phyloP scores from a whole-genome alignment of 1,139 yeast species.

The Yamadazyma taylorii region DNA sequence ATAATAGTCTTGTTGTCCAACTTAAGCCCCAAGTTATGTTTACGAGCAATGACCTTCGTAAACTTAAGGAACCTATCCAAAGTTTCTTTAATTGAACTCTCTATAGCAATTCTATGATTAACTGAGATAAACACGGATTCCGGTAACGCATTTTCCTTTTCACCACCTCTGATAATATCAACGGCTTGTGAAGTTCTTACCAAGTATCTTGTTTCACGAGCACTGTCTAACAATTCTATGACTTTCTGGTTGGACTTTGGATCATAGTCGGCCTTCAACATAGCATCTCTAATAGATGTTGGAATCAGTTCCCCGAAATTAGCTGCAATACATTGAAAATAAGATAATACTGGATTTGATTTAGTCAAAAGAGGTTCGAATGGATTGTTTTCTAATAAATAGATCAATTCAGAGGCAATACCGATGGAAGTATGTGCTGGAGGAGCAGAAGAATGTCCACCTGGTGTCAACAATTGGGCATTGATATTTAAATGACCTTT shows the following conservation, averaged over 20 bases:
- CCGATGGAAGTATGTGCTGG: slow-evolving; percentile 51
- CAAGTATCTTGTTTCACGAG: slow-evolving; percentile 23
- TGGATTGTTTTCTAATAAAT: slow-evolving; percentile 38
- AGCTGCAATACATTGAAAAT: slow-evolving; percentile 41
- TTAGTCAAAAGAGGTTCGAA: slow-evolving; percentile 31
- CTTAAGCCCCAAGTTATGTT: slow-evolving; percentile 26
- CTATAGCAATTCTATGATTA: slow-evolving; percentile 39
- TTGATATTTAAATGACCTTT: slow-evolving; percentile 40
- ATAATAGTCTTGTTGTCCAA: slow-evolving; percentile 23
- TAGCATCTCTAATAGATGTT: slow-evolving; percentile 22
- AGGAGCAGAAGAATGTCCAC: slow-evolving; percentile 48
- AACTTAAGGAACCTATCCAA: slow-evolving; percentile 23
- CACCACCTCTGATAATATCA: slow-evolving; percentile 40
- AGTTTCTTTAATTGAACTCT: slow-evolving; percentile 24
- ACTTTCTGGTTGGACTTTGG: slow-evolving; percentile 31
- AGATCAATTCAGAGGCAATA: slow-evolving; percentile 41
- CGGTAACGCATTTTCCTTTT: slow-evolving; percentile 43
- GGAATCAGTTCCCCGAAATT: slow-evolving; percentile 27
- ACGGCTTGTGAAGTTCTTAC: slow-evolving; percentile 39
- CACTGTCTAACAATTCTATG: slow-evolving; percentile 18
- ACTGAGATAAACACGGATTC: slow-evolving; percentile 32
- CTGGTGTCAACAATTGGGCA: slow-evolving; percentile 39
- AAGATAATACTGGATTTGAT: slow-evolving; percentile 31
- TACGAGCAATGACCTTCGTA: slow-evolving; percentile 29
- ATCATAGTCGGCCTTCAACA: slow-evolving; percentile 36